A percentile compares a stretch with the other conserved stretches of the same genome.
These are phyloP conservation scores for Samsoniella hepiali DNA, from an alignment of 2,329 filamentous ascomycete genomes.

Conservation along the genomic window DNA sequence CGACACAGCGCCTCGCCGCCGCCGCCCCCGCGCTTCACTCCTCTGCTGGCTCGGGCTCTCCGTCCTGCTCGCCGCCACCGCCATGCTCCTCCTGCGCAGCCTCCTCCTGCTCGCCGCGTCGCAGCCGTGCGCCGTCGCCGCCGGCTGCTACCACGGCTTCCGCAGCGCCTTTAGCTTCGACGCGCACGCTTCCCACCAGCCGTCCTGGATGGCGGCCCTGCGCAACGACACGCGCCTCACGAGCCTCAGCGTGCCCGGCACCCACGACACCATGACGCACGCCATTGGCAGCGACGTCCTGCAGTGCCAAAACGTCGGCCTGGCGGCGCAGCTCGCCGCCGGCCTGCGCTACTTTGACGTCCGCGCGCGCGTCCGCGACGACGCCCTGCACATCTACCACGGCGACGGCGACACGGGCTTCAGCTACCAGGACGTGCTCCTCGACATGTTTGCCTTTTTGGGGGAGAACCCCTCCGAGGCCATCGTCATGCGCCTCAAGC, in stretches of 20 bases:
- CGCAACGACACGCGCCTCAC: conserved; percentile 41
- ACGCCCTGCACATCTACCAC: conserved; percentile 47
- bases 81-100: conserved; percentile 25
- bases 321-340: conserved; percentile 42
- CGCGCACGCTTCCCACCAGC: conserved; percentile 26
- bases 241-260: conserved; percentile 48
- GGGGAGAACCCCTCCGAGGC: conserved; percentile 43
- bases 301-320: conserved; percentile 47
- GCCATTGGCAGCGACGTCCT: conserved; percentile 33
- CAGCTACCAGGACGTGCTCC: conserved; percentile 41
- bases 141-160: conserved; percentile 33
- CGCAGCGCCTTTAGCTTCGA: conserved; percentile 37
- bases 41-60: conserved; percentile 16
- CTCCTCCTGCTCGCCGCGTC: conserved; percentile 23
- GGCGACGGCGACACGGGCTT: conserved; percentile 44
- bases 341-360: conserved; percentile 51
- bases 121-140: conserved; percentile 25
- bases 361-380: conserved; percentile 41
- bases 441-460: conserved; percentile 45
- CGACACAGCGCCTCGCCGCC: conserved; percentile 26
- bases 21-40: background rate
- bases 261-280: conserved; percentile 53
- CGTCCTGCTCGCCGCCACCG: conserved; percentile 21
- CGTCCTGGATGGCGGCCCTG: conserved; percentile 39
- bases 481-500: conserved; percentile 50